These are phyloP conservation scores for Pichia sp. DNA, from an alignment of 1,139 yeast species.

Conservation along the genomic window DNA sequence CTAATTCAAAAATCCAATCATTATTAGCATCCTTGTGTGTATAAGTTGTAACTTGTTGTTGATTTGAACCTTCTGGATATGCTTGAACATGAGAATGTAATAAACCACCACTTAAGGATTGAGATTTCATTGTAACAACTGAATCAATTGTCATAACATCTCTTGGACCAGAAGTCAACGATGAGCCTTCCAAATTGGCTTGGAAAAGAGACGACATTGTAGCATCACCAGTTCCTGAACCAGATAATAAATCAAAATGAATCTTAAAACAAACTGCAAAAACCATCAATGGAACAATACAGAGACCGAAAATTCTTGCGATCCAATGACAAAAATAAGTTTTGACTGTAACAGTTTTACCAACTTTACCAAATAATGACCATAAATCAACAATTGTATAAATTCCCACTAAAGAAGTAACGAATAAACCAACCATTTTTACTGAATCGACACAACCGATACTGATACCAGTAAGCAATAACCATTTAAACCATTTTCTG, in stretches of 20 bases:
- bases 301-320: slow-evolving; percentile 55
- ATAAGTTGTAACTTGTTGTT: slow-evolving; percentile 94
- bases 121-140: slow-evolving; percentile 73
- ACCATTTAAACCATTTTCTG: slow-evolving; percentile 94
- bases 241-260: slow-evolving; percentile 66
- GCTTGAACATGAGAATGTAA: slow-evolving; percentile 93
- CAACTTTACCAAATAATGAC: slow-evolving; percentile 56
- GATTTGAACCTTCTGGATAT: slow-evolving; percentile 91
- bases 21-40: slow-evolving; percentile 89
- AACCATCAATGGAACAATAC: slow-evolving; percentile 54
- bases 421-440: slow-evolving; percentile 79
- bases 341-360: slow-evolving; percentile 38
- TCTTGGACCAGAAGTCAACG: slow-evolving; percentile 81
- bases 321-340: slow-evolving; percentile 57
- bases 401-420: slow-evolving; percentile 69
- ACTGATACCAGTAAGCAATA: slow-evolving; percentile 64
- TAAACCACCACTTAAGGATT: slow-evolving; percentile 87
- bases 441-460: slow-evolving; percentile 80
- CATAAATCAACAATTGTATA: slow-evolving; percentile 71
- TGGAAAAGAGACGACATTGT: slow-evolving; percentile 96
- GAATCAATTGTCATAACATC: slow-evolving; percentile 80
- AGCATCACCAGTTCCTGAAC: slow-evolving; percentile 91
- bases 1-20: slow-evolving; percentile 80
- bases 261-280: slow-evolving; percentile 63
- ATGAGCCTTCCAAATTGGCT: slow-evolving; percentile 80